A percentile compares a stretch with the other conserved stretches of the same genome.
phyloP scores from a whole-genome alignment of 805 yeast species.

The Candida glaebosa region DNA sequence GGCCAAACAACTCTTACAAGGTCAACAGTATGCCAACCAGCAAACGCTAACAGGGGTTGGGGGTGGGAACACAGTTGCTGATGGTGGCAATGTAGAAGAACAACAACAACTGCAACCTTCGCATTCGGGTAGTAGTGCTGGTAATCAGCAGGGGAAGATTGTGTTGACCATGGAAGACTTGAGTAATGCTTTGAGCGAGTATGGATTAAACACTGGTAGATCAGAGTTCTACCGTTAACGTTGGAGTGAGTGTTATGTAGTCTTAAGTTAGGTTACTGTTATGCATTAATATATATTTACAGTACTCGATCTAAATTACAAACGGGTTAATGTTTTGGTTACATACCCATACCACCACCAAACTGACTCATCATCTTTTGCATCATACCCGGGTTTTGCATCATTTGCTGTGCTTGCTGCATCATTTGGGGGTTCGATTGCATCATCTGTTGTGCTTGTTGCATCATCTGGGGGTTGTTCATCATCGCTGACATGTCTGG shows the following conservation, averaged over 20 bases:
- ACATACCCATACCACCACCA: conserved; percentile 57
- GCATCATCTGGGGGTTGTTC: conserved; percentile 51
- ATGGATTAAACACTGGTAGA: conserved; percentile 82
- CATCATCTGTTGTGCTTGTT: conserved; percentile 48
- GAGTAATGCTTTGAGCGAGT: conserved; percentile 88
- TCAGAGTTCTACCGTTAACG: conserved; percentile 87
- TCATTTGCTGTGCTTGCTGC: conserved; percentile 37
- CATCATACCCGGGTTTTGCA: conserved; percentile 67
- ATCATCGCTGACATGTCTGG: conserved; percentile 58
- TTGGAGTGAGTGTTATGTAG: not conserved
- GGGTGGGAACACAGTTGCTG: conserved; percentile 15
- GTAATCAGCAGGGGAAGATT: conserved; percentile 65
- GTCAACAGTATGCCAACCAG: conserved; percentile 51
- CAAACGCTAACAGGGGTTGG: conserved; percentile 25
- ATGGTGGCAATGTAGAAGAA: conserved; percentile 36
- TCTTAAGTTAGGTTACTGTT: not conserved
- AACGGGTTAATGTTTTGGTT: too few species aligned
- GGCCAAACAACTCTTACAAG: conserved; percentile 72
- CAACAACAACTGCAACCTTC: conserved; percentile 25
- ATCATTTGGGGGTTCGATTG: conserved; percentile 41
- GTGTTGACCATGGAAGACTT: conserved; percentile 91
- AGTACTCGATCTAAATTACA: too few species aligned
- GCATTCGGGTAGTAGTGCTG: conserved; percentile 38
- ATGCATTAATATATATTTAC: not conserved
- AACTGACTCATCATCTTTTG: conserved; percentile 66